A percentile compares a stretch with the other conserved stretches of the same genome.
Conservation (phyloP, 1,284 basidiomycete genomes). For the Macrocybe sp. region DNA sequence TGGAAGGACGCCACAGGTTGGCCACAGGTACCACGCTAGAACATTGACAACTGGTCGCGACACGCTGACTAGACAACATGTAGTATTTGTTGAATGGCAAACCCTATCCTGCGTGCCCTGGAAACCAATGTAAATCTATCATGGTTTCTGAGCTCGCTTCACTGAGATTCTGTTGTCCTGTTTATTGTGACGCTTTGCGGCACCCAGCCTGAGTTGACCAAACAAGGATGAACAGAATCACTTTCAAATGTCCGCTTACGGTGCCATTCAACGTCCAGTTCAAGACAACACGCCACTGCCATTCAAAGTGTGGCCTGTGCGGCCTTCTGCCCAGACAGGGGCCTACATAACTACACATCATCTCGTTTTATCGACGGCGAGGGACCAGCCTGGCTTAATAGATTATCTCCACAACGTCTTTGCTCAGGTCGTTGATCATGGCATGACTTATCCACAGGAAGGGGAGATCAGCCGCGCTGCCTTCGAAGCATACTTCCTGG, state of each 20-base stretch:
- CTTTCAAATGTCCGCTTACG: constrained; percentile 18
- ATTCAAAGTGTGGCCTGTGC: constrained; percentile 23
- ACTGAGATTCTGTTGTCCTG: too few species aligned
- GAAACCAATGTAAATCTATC: too few species aligned
- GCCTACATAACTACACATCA: constrained; percentile 56
- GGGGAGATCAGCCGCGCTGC: constrained; percentile 42
- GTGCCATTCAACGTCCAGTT: constrained; percentile 11
- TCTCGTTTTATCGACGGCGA: constrained; percentile 46
- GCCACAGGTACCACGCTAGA: too few species aligned
- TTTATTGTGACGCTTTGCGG: too few species aligned
- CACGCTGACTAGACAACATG: too few species aligned
- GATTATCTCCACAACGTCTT: constrained; percentile 63
- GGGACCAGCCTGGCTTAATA: constrained; percentile 42
- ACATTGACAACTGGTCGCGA: too few species aligned
- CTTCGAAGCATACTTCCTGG: constrained; percentile 74
- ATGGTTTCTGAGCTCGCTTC: too few species aligned
- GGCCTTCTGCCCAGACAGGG: constrained; percentile 2
- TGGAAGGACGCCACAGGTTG: too few species aligned
- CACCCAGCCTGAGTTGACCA: too few species aligned
- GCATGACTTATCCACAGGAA: constrained; percentile 84
- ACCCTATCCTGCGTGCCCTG: too few species aligned
- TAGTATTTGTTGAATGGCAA: too few species aligned
- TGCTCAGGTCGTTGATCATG: constrained; percentile 70
- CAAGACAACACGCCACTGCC: constrained; percentile 13
- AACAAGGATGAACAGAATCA: neutral